These are phyloP conservation scores for Hymenoscyphus occultus DNA, from an alignment of 2,329 filamentous ascomycete genomes.

Conservation along the genomic window DNA sequence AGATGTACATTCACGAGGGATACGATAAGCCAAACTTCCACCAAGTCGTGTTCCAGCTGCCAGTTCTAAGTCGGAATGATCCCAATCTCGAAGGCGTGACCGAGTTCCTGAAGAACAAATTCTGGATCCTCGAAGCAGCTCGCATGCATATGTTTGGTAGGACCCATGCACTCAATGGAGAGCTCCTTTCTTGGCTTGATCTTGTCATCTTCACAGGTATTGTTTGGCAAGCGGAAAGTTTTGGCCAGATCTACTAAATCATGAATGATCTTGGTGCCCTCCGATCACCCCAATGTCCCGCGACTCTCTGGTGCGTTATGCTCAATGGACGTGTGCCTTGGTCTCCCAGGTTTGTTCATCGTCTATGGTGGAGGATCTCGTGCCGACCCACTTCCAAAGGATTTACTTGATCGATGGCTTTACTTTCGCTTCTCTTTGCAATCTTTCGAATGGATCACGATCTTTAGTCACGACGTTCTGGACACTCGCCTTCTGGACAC, in stretches of 20 bases:
- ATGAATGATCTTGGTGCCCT: background rate
- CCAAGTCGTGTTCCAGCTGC: constrained; percentile 33
- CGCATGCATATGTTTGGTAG: constrained; percentile 25
- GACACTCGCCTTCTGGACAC: no score
- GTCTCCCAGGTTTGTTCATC: background rate
- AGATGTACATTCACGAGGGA: constrained; percentile 19
- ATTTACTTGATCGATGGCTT: background rate
- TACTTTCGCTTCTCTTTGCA: background rate
- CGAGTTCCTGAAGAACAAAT: constrained; percentile 24
- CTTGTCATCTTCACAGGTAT: constrained; percentile 27
- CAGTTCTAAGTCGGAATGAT: constrained; percentile 28
- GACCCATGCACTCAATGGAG: constrained; percentile 16
- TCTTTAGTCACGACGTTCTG: background rate
- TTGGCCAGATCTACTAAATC: constrained; percentile 8
- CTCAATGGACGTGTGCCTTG: background rate
- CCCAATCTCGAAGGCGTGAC: constrained; percentile 26
- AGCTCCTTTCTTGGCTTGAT: constrained; percentile 24
- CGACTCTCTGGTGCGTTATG: background rate
- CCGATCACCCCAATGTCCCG: background rate
- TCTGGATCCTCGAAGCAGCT: constrained; percentile 26
- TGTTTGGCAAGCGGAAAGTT: constrained; percentile 22
- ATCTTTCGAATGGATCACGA: background rate
- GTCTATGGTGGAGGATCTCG: background rate
- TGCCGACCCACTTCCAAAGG: background rate
- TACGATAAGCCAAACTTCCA: constrained; percentile 29